Conservation (phyloP, 2,329 filamentous ascomycete species). For the Ascochyta koolunga region DNA sequence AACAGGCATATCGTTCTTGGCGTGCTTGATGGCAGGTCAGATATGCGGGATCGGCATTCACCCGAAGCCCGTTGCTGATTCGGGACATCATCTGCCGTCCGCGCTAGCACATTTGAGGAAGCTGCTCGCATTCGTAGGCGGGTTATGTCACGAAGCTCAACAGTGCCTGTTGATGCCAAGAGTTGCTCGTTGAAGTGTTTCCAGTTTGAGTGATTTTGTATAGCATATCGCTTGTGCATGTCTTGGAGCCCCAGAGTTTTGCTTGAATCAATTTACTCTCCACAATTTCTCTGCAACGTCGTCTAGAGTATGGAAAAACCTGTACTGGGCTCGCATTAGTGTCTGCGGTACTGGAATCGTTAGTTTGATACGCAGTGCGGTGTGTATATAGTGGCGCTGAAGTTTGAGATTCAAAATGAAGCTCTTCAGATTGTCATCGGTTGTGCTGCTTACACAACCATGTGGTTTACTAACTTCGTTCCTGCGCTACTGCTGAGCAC, state of each 20-base stretch:
- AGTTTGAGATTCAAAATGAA: not conserved
- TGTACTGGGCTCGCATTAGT: not conserved
- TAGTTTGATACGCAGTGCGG: not conserved
- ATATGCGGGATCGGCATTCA: slow-evolving; percentile 31
- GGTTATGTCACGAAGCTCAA: not conserved
- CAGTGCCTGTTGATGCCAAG: not conserved
- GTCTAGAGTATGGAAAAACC: not conserved
- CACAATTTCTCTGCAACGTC: slow-evolving; percentile 3
- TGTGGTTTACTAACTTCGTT: slow-evolving; percentile 21
- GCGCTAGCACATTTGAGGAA: not conserved
- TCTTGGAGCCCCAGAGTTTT: not conserved
- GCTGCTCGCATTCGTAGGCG: not conserved
- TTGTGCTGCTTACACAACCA: slow-evolving; percentile 6
- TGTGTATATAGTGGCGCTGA: slow-evolving; percentile 2
- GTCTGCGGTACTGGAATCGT: not conserved
- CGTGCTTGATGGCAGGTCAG: slow-evolving; percentile 24
- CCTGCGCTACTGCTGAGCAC: slow-evolving; percentile 21
- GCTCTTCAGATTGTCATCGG: not conserved
- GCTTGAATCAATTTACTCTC: not conserved
- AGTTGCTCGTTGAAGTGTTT: not conserved
- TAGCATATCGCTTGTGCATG: not conserved
- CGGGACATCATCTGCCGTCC: slow-evolving; percentile 12
- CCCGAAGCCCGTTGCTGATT: slow-evolving; percentile 31
- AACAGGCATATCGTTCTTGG: slow-evolving; percentile 27
- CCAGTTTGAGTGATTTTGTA: not conserved